Base-by-base conservation (phyloP, 2,329 filamentous ascomycete genomes). In the Exophiala aquamarina region DNA sequence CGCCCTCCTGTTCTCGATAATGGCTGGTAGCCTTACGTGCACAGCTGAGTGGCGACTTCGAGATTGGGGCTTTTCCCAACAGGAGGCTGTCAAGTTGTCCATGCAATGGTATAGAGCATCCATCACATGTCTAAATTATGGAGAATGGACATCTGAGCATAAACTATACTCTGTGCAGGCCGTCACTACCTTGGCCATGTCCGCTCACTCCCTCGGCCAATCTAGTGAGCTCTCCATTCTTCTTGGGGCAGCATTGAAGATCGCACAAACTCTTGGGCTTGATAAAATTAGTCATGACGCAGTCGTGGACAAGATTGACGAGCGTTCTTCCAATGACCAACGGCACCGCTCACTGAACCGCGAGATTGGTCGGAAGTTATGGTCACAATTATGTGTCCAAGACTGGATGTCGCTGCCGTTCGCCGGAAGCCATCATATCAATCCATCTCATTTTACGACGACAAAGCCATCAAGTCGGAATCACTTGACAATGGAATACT, bases 201-300 rank as follows among this genome's bases (percentile, higher is more conserved):
- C 71, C 7, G 74, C 73, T 7, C 75, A 78, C 57, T 60, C 74
- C 13, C 64, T 77, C 1, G 75, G 74, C 1, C 70, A 69, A 18
- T 72, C 72, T 5, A 75, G 74, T 51, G 70, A 70, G 33, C 73
- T 74, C 49, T 69, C 66, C 3, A 70, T 74, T 1, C 64, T 73
- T 15, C 63, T 76, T 7, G 70, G 69, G 2, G 66, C 71, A 1
- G 73, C 70, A 2, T 61, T 71, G 4, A 65, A 73, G 6, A 74
- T 78, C 34, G 73, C 72, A 2, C 72, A 74, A 56, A 68, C 69
- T 1, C 61, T 78, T 0, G 73, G 71, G 0, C 59, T 78, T 3
- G 73, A 78, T 43, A 61, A 66, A 18, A 60, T 74, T 2, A 58
- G 54, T 34, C 55, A 34, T 21, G 55, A 9, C 35, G 58, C 9